Percentiles rank a stretch among this genome's conserved stretches.
Conservation (phyloP, 768 basidiomycete species). For the Galerina sulciceps region DNA sequence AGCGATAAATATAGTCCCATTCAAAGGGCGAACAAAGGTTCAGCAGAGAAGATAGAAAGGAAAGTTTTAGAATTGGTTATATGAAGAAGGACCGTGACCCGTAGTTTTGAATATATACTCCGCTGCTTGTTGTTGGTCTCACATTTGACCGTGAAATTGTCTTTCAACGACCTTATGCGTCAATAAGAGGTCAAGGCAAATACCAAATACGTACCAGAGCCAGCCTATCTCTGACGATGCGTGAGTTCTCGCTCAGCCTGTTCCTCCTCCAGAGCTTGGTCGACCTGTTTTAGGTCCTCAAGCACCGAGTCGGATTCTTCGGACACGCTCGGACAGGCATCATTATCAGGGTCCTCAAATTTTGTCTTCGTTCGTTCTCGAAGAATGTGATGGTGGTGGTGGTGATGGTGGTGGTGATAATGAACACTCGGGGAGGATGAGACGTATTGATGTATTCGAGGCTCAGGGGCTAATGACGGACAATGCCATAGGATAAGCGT, state of each 20-base stretch:
- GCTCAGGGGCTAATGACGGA: conserved; percentile 25
- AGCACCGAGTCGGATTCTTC: neutral
- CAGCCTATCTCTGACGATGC: too few species aligned
- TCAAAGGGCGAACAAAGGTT: too few species aligned
- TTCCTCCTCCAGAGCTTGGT: neutral
- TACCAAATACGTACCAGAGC: too few species aligned
- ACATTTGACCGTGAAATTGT: too few species aligned
- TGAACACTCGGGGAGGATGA: conserved; percentile 9
- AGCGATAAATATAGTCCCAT: too few species aligned
- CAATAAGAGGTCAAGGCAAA: too few species aligned
- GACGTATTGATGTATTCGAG: conserved; percentile 23
- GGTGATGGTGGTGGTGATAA: conserved; percentile 9
- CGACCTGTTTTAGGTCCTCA: neutral
- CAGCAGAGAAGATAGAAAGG: too few species aligned
- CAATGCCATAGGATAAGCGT: conserved; percentile 24
- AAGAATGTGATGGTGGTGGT: conserved; percentile 6
- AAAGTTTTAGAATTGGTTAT: too few species aligned
- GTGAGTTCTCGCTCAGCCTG: neutral
- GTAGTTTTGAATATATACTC: too few species aligned
- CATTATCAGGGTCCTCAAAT: neutral
- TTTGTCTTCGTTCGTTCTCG: neutral
- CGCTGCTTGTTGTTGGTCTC: too few species aligned
- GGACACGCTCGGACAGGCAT: neutral
- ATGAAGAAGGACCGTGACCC: too few species aligned
- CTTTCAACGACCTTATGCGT: too few species aligned